These are phyloP conservation scores for Speleostelium caveatum DNA, from an alignment of 78 protist genomes.

Conservation along the genomic window DNA sequence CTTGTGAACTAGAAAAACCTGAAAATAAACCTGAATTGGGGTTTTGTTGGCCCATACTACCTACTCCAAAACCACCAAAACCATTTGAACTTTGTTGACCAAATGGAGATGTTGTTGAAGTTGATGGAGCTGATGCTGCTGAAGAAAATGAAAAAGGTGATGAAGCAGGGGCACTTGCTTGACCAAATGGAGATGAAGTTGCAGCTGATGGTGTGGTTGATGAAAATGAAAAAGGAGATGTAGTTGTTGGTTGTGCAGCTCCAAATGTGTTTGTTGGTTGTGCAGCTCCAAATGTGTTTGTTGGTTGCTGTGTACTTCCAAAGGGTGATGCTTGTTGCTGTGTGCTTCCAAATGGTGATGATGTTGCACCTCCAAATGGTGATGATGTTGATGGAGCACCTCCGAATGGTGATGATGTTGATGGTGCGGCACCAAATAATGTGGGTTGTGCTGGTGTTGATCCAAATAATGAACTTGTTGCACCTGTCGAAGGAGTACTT, in stretches of 20 bases:
- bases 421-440: neutral
- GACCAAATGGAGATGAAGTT: neutral
- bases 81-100: no score
- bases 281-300: neutral
- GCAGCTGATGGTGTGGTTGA: neutral
- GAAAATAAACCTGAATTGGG: neutral
- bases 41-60: no score
- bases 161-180: neutral
- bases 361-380: slow-evolving; percentile 58
- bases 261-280: neutral
- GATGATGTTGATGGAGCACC: slow-evolving; percentile 42
- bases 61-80: neutral
- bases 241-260: neutral
- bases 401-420: slow-evolving; percentile 58
- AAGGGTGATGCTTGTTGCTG: slow-evolving; percentile 22
- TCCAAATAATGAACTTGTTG: slow-evolving; percentile 2
- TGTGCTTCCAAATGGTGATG: slow-evolving; percentile 27
- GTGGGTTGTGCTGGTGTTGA: neutral
- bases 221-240: neutral
- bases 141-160: neutral
- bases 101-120: neutral
- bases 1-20: neutral
- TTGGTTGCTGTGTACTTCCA: neutral
- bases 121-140: neutral
- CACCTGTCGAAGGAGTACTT: neutral